Percentiles rank a stretch among this genome's conserved stretches.
These are phyloP conservation scores for Solanum tacnaense DNA, from an alignment of 257 asterid species.

Conservation along the genomic window DNA sequence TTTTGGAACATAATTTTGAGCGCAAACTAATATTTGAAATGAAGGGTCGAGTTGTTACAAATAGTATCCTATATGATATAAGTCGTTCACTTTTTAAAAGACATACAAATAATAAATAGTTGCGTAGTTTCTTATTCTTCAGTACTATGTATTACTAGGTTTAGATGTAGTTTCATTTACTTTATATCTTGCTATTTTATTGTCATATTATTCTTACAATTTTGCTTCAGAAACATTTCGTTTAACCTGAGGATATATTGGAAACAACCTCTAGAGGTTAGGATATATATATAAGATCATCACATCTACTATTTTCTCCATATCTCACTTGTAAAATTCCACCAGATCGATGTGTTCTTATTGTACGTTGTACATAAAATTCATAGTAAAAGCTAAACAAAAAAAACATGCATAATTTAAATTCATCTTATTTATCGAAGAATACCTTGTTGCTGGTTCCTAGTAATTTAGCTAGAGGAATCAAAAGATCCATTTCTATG, in stretches of 20 bases:
- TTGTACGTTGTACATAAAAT: too few relatives aligned
- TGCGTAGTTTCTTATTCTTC: not conserved
- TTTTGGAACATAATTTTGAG: not conserved
- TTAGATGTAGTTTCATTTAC: not conserved
- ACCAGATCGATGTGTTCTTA: too few relatives aligned
- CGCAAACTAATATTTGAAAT: not conserved
- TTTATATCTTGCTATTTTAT: not conserved
- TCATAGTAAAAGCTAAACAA: not conserved
- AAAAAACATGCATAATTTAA: not conserved
- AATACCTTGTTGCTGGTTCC: not conserved
- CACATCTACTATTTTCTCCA: accelerated
- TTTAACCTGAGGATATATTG: not conserved
- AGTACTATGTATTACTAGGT: not conserved
- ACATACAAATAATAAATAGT: not conserved
- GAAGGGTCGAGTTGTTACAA: not conserved
- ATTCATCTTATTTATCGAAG: not conserved
- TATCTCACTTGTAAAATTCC: not conserved
- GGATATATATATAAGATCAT: not conserved
- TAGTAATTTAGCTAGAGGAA: not conserved
- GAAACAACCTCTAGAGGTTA: not conserved
- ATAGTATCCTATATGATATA: not conserved
- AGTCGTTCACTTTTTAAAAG: not conserved
- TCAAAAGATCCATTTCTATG: not conserved
- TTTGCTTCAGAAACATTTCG: not conserved
- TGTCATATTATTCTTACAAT: too few relatives aligned